Conservation (phyloP, 352 stramenopile species). For the Phytophthora multivora region DNA sequence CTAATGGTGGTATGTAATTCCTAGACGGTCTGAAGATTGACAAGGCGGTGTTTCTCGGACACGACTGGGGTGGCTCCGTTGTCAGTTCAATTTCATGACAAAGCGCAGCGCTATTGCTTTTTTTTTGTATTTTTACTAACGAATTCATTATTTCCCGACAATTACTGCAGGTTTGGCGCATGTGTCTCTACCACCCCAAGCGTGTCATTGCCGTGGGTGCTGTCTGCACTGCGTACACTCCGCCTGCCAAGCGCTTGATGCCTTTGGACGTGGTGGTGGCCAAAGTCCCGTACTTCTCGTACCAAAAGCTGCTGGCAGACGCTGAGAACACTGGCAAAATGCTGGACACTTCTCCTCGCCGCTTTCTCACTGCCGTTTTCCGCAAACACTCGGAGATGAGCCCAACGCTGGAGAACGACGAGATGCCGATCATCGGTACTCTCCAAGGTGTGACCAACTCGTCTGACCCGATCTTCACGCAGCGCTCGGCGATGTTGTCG, state of each 20-base stretch:
- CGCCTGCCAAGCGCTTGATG: constrained; percentile 42
- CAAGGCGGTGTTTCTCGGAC: constrained; percentile 71
- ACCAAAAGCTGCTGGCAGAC: constrained; percentile 64
- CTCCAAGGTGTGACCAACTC: constrained; percentile 41
- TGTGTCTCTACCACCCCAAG: constrained; percentile 70
- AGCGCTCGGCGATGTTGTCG: constrained; percentile 50
- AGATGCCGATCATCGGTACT: constrained; percentile 26
- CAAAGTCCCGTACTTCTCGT: constrained; percentile 60
- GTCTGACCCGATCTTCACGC: constrained; percentile 38
- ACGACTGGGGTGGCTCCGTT: constrained; percentile 73
- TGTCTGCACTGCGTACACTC: constrained; percentile 76
- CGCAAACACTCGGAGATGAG: constrained; percentile 47
- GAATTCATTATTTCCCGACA: background rate
- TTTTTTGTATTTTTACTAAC: constrained; percentile 8
- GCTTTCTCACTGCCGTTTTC: constrained; percentile 59
- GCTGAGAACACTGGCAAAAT: constrained; percentile 43
- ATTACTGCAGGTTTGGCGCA: constrained; percentile 51
- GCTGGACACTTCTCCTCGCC: constrained; percentile 45
- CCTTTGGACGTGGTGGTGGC: constrained; percentile 50
- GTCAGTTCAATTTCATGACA: background rate
- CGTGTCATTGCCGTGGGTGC: constrained; percentile 59
- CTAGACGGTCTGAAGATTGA: constrained; percentile 68
- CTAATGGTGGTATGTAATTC: background rate
- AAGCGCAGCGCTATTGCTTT: too few relatives aligned
- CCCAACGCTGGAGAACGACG: constrained; percentile 20